Conservation (phyloP, 2,329 filamentous ascomycete genomes). For the Pezicula radicicola region DNA sequence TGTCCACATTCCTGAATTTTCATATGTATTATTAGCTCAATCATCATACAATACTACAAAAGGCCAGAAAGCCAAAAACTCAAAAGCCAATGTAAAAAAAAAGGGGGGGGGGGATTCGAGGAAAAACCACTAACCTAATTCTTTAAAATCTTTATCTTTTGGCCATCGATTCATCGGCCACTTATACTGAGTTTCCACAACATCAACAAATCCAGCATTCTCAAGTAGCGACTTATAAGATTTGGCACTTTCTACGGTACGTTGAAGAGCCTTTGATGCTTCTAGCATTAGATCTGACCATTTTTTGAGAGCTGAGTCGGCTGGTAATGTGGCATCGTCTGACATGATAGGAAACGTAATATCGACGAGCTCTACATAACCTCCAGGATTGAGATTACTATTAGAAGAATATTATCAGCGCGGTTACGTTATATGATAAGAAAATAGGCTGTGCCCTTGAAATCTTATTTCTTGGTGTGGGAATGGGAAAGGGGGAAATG, state of each 20-base stretch:
- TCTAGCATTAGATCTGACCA: constrained; percentile 29
- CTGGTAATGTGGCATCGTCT: constrained; percentile 33
- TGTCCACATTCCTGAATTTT: not conserved
- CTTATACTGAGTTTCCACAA: constrained; percentile 21
- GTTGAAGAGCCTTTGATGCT: constrained; percentile 30
- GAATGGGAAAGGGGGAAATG: not conserved
- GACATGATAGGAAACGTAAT: constrained; percentile 31
- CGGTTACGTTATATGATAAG: too few relatives aligned
- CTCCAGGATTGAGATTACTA: constrained; percentile 37
- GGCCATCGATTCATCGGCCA: constrained; percentile 23
- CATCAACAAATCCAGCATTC: constrained; percentile 23
- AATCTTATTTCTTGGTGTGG: too few relatives aligned
- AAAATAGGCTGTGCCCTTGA: too few relatives aligned
- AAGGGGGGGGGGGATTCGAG: too few relatives aligned
- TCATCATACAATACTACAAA: not conserved
- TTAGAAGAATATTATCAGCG: too few relatives aligned
- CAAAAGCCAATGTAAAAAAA: too few relatives aligned
- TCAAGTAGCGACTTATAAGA: constrained; percentile 23
- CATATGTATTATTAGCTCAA: not conserved
- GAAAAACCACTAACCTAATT: constrained; percentile 5
- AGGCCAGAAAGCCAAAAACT: constrained; percentile 3
- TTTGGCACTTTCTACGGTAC: not conserved
- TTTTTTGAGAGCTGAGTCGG: not conserved
- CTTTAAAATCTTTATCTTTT: constrained; percentile 12
- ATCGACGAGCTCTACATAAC: constrained; percentile 43